Base-by-base conservation (phyloP, 805 yeast genomes). In the Grigorovia yakushimaensis region DNA sequence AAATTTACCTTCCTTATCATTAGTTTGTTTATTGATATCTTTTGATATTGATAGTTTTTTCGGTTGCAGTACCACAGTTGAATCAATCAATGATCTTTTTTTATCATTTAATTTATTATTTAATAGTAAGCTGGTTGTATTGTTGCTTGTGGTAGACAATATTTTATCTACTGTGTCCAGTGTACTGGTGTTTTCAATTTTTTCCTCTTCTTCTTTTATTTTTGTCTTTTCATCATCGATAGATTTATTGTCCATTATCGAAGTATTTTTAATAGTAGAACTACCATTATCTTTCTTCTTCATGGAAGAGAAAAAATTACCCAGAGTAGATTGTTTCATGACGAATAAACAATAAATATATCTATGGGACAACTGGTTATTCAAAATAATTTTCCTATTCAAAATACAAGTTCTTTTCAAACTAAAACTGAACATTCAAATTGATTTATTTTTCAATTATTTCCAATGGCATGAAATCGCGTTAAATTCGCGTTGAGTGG, bases 281-380 rank as follows among this genome's bases (percentile, higher is more conserved):
- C 18, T 24, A 9, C 21, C 5, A 19, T 10, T 35, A 11, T 45
- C 33, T 17, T 44, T 42, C 39, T 56, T 50, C 47, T 58, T 58
- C 38, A 53, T 54, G 9, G 61, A 51, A 19, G 61, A 52, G 52
- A 64, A 62, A 47, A 64, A 64, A 40, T 60, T 55, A 9, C 61
- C 62, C 50, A 64, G 52, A 15, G 68, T 64, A 17, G 59, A 61
- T 46, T 64, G 68, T 51, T 55, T 45, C 48, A 44, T 44, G 33
- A 27, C 33, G 13, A 15, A 15, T 7, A 15, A 15, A 27, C 33
- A 27, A 7, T 5, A 27, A 15, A 7, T 10, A 7, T 27, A 4
- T 3, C 9, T 27, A 7, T 10, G 13, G 33, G 3, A 27, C 15
- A 10, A 7, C 33, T 15, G 5, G 13, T 27, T 27, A 15, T 27